A percentile compares a stretch with the other conserved stretches of the same genome.
phyloP scores from a whole-genome alignment of 352 stramenopile species.

The Phytophthora tentaculata region DNA sequence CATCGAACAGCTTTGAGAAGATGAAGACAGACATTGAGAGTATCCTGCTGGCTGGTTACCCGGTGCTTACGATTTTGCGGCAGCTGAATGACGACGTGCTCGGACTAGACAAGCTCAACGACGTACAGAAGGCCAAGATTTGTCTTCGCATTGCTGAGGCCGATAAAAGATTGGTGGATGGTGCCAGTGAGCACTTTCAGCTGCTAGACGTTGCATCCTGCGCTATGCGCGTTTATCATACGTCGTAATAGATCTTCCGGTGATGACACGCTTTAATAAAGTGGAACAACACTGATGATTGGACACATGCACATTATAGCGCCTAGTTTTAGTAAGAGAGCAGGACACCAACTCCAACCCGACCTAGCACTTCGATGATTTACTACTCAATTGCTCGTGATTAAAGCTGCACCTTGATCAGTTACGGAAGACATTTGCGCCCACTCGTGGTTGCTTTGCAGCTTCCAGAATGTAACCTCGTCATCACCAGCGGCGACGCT shows the following conservation, averaged over 20 bases:
- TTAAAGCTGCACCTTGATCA: slow-evolving; percentile 58
- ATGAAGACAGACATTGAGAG: slow-evolving; percentile 93
- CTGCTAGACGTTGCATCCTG: slow-evolving; percentile 94
- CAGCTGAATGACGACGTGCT: slow-evolving; percentile 89
- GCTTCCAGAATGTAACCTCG: slow-evolving; percentile 86
- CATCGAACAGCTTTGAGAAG: slow-evolving; percentile 86
- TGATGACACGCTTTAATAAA: slow-evolving; percentile 30
- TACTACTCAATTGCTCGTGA: slow-evolving; percentile 27
- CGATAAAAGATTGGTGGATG: slow-evolving; percentile 97
- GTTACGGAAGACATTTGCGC: slow-evolving; percentile 75
- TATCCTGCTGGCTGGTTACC: slow-evolving; percentile 93
- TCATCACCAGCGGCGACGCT: slow-evolving; percentile 73
- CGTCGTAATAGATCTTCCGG: slow-evolving; percentile 21
- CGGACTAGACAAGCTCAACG: slow-evolving; percentile 72
- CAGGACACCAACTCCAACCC: not conserved
- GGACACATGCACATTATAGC: slow-evolving; percentile 13
- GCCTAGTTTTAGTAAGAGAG: slow-evolving; percentile 18
- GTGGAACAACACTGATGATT: slow-evolving; percentile 6
- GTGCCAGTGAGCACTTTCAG: slow-evolving; percentile 96
- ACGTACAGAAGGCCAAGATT: slow-evolving; percentile 94
- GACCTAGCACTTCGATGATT: not conserved
- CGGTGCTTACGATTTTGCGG: slow-evolving; percentile 91
- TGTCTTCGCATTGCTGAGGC: slow-evolving; percentile 94
- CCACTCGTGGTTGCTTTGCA: slow-evolving; percentile 66
- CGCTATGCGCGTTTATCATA: slow-evolving; percentile 82